Conservation (phyloP, 139 green algal genomes). For the Trebouxia sp. region DNA sequence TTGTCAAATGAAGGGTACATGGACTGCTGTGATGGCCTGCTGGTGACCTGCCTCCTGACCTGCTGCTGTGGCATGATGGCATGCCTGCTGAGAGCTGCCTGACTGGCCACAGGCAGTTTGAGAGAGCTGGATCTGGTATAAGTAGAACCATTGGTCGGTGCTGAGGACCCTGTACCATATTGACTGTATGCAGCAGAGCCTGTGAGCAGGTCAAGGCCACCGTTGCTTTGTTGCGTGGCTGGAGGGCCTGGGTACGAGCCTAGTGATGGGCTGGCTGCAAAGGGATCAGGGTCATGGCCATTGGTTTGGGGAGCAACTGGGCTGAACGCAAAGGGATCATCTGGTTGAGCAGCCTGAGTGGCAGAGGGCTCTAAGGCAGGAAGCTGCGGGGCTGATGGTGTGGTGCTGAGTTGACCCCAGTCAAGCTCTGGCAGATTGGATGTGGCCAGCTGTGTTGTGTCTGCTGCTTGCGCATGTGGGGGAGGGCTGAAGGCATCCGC, state of each 20-base stretch:
- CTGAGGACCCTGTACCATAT: not conserved
- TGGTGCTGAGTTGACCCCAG: slow-evolving; percentile 45
- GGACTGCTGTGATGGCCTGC: slow-evolving; percentile 16
- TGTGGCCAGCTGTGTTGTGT: slow-evolving; percentile 52
- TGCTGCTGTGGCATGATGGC: slow-evolving; percentile 44
- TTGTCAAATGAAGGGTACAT: slow-evolving; percentile 58
- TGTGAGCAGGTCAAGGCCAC: slow-evolving; percentile 1
- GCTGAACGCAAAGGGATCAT: slow-evolving; percentile 20
- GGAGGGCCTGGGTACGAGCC: not conserved
- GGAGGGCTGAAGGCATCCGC: not conserved
- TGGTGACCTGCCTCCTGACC: not conserved
- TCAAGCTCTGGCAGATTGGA: slow-evolving; percentile 66
- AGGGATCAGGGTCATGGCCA: not conserved
- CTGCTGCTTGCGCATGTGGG: slow-evolving; percentile 36
- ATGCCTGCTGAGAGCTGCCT: slow-evolving; percentile 39
- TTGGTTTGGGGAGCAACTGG: not conserved
- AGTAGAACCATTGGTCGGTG: not conserved
- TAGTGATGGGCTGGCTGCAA: slow-evolving; percentile 2
- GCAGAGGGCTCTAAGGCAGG: not conserved
- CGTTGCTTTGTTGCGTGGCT: not conserved
- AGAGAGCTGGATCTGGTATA: slow-evolving; percentile 18
- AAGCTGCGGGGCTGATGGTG: not conserved
- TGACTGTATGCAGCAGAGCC: not conserved
- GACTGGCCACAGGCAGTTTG: slow-evolving; percentile 22
- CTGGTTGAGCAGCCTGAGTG: not conserved